Conservation (phyloP, 345 rosid species). For the Populus pruinosa region DNA sequence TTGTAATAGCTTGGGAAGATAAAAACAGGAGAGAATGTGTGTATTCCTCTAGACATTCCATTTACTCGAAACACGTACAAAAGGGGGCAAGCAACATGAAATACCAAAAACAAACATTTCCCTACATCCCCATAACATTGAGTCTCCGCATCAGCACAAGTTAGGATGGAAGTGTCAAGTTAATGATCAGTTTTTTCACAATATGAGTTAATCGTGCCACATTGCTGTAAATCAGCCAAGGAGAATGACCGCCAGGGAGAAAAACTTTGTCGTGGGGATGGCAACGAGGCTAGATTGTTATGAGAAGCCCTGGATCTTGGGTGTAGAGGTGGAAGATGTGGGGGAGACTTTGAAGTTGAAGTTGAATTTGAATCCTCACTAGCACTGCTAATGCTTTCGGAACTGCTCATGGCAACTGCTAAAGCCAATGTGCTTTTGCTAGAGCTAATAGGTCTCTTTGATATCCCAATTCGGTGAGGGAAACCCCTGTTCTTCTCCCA, state of each 20-base stretch:
- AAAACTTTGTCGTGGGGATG: constrained; percentile 19
- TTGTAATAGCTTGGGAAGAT: not conserved
- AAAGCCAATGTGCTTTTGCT: constrained; percentile 70
- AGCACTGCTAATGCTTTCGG: constrained; percentile 51
- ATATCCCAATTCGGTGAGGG: constrained; percentile 43
- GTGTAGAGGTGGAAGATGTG: constrained; percentile 66
- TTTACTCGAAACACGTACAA: not conserved
- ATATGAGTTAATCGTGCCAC: constrained; percentile 14
- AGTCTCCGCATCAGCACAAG: not conserved
- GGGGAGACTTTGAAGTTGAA: constrained; percentile 47
- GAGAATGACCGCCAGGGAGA: constrained; percentile 60
- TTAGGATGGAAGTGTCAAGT: not conserved
- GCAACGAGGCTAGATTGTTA: constrained; percentile 23
- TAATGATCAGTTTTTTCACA: constrained; percentile 13
- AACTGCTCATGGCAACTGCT: constrained; percentile 60
- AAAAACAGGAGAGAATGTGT: not conserved
- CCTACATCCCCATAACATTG: not conserved
- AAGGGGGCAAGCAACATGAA: not conserved
- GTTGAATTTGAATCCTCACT: constrained; percentile 52
- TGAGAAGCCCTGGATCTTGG: constrained; percentile 42
- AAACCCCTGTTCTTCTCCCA: constrained; percentile 57
- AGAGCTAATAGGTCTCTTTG: constrained; percentile 54
- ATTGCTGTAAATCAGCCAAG: constrained; percentile 56
- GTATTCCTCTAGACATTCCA: not conserved
- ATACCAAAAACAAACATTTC: not conserved